These are phyloP conservation scores for Clonostachys solani DNA, from an alignment of 2,329 filamentous ascomycete genomes.

Conservation along the genomic window DNA sequence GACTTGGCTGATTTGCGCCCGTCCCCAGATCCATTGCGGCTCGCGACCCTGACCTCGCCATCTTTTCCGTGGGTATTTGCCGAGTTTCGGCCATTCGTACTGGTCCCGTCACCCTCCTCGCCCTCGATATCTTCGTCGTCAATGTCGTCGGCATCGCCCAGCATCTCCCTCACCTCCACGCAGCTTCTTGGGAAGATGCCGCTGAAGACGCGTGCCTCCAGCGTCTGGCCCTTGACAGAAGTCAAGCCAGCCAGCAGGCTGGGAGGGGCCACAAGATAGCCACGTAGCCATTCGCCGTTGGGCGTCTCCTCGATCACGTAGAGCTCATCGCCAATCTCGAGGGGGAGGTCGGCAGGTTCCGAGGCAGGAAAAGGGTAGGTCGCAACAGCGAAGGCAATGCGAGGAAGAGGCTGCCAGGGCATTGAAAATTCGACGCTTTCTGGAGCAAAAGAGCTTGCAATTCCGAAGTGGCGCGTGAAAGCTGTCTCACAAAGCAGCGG, in stretches of 20 bases:
- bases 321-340: constrained; percentile 96
- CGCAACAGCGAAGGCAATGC: constrained; percentile 97
- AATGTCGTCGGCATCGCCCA: constrained; percentile 66
- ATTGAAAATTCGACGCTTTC: constrained; percentile 43
- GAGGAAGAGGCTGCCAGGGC: constrained; percentile 96
- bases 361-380: constrained; percentile 89
- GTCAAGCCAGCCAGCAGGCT: constrained; percentile 89
- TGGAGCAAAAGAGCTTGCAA: too few relatives aligned
- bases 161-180: constrained; percentile 88
- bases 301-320: constrained; percentile 98
- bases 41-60: constrained; percentile 21
- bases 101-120: constrained; percentile 9
- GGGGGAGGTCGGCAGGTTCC: constrained; percentile 83
- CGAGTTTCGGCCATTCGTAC: constrained; percentile 18
- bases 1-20: constrained; percentile 15
- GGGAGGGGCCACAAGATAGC: constrained; percentile 91
- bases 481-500: too few relatives aligned
- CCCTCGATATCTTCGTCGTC: constrained; percentile 32
- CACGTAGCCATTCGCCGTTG: constrained; percentile 87
- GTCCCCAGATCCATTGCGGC: constrained; percentile 11
- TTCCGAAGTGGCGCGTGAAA: too few relatives aligned
- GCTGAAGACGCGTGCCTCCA: constrained; percentile 96
- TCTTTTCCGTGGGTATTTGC: constrained; percentile 50
- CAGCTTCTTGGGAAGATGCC: constrained; percentile 95
- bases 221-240: constrained; percentile 83